These are phyloP conservation scores for Suhomyces sp. DNA, from an alignment of 805 yeast species.

Conservation along the genomic window DNA sequence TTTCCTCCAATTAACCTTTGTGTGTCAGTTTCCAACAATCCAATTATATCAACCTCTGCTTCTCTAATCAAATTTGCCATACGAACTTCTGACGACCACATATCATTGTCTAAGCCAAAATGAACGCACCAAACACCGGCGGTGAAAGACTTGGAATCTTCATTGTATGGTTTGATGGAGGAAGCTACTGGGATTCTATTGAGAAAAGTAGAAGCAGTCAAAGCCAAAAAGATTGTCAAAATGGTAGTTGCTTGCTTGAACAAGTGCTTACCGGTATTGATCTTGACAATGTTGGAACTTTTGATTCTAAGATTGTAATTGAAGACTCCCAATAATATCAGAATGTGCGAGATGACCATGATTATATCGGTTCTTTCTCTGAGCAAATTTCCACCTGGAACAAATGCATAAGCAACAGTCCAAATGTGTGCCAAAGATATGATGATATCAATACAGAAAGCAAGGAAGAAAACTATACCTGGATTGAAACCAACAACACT, in stretches of 20 bases:
- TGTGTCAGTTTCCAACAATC: conserved; percentile 88
- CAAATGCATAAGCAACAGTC: conserved; percentile 98
- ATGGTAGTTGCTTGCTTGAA: conserved; percentile 26
- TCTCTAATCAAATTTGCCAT: conserved; percentile 82
- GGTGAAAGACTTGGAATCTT: conserved; percentile 65
- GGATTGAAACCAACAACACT: conserved; percentile 55
- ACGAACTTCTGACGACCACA: conserved; percentile 95
- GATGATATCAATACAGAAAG: conserved; percentile 49
- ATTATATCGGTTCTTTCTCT: conserved; percentile 87
- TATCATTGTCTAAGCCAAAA: conserved; percentile 93
- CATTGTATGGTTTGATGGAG: conserved; percentile 45
- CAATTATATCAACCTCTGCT: conserved; percentile 87
- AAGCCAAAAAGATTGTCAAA: conserved; percentile 44
- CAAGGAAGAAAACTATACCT: conserved; percentile 49
- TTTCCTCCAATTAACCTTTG: conserved; percentile 93
- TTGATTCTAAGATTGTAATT: conserved; percentile 30
- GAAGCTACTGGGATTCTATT: conserved; percentile 63
- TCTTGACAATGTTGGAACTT: conserved; percentile 17
- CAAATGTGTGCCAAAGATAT: conserved; percentile 83
- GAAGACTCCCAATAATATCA: conserved; percentile 53
- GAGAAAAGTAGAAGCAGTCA: conserved; percentile 55
- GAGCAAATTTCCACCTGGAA: conserved; percentile 85
- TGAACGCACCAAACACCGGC: conserved; percentile 99
- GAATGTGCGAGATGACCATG: conserved; percentile 50
- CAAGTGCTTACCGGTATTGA: conserved; percentile 14